Percentiles rank a stretch among this genome's conserved stretches.
These are phyloP conservation scores for Pachyrhizus erosus DNA, from an alignment of 306 rosid genomes.

Conservation along the genomic window DNA sequence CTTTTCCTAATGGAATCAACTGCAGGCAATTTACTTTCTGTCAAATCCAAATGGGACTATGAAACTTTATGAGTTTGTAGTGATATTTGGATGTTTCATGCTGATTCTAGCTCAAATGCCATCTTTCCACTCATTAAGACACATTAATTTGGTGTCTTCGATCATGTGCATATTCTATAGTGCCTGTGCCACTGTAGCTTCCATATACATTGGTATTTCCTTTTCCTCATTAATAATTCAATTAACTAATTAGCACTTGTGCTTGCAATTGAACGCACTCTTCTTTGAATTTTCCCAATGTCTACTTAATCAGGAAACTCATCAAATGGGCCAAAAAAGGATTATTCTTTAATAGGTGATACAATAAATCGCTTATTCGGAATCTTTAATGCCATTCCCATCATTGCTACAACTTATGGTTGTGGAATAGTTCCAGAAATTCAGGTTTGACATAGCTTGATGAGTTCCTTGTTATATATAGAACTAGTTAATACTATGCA, in stretches of 20 bases:
- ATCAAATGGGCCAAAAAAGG: neutral
- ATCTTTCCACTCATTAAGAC: conserved; percentile 1
- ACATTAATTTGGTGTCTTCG: neutral
- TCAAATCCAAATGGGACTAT: conserved; percentile 6
- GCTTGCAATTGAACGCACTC: neutral
- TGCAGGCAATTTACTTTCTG: neutral
- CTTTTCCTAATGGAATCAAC: neutral
- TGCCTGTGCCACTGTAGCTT: neutral
- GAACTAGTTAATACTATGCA: neutral
- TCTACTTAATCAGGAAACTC: neutral
- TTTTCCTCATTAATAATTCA: neutral
- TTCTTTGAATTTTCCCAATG: neutral
- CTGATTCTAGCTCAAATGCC: neutral
- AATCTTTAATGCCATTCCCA: neutral
- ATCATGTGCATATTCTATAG: neutral
- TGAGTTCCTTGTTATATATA: neutral
- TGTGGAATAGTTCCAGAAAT: neutral
- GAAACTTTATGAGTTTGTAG: conserved; percentile 8
- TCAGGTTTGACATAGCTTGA: neutral
- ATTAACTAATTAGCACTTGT: neutral
- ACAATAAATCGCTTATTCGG: neutral
- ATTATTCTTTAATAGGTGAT: neutral
- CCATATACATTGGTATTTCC: neutral
- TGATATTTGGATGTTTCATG: neutral
- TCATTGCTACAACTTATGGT: neutral